Evolutionary conservation across 345 rosid genomes (phyloP), one percentile per base, ranked within the genome.

Genomic region (Lumnitzera racemosa): DNA sequence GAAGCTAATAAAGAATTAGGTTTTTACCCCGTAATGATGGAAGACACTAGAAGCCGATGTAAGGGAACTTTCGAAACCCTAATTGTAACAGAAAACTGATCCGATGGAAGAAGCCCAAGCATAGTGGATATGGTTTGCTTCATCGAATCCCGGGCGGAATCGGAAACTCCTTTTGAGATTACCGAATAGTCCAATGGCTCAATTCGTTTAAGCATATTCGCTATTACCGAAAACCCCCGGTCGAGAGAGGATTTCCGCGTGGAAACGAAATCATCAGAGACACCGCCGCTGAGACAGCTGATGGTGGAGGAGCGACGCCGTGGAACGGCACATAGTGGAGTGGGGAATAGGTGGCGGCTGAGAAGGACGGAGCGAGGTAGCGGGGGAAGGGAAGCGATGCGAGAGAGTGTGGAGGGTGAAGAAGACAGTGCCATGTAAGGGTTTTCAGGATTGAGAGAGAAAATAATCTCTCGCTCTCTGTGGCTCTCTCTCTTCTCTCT

Each of bases 21-120:
- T 36, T 2, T 48, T 76, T 85, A 91, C 96, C 98, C 98, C 2
- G 92, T 88, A 71, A 88, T 83, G 74, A 91, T 81, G 31, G 98
- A 79, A 47, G 96, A 88, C 20, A 81, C 63, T 61, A 91, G 86
- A 48, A 91, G 83, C 53, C 86, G 86, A 59, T 80, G 72, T 0
- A 91, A 79, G 51, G 95, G 92, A 36, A 75, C 80, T 48, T 74
- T 72, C 13, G 86, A 85, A 54, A 91, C 70, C 46, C 72, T 73
- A 51, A 91, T 68, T 52, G 78, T 76, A 54, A 88, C 86, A 50
- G 84, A 61, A 73, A 91, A 88, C 16, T 85, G 89, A 70, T 83
- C 85, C 7, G 96, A 91, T 13, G 98, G 98, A 17, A 91, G 90
- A 56, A 91, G 80, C 3, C 98, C 98, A 1, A 91, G 87, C 96